Evolutionary conservation across 345 rosid genomes (phyloP), one percentile per base, ranked within the genome.

Genomic region (Lumnitzera littorea): DNA sequence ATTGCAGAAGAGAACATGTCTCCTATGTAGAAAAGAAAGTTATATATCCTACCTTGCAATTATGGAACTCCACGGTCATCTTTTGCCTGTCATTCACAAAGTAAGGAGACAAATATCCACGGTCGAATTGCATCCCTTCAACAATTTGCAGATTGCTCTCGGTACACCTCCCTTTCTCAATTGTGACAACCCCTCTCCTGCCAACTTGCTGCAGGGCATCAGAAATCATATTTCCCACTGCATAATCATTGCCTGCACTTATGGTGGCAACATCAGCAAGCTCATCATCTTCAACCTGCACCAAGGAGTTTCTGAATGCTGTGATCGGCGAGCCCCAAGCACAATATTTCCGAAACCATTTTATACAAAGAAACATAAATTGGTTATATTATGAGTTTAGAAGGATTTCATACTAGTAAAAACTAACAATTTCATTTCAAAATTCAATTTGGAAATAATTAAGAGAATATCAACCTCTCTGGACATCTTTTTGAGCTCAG

Each of bases 41-140:
- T 51, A 14, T 25, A 57, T 53, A 70, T 68, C 57, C 54, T 67
- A 92, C 98, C 96, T 89, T 92, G 81, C 96, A 87, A 43, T 81
- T 67, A 61, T 85, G 81, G 70, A 82, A 81, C 69, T 87, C 96
- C 51, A 61, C 89, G 23, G 71, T 77, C 86, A 63, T 77, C 66
- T 85, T 89, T 57, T 72, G 80, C 54, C 80, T 67, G 69, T 92
- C 83, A 41, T 91, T 89, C 52, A 85, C 96, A 13, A 89, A 89
- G 74, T 89, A 81, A 46, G 89, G 83, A 9, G 98, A 85, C 79
- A 92, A 57, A 74, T 81, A 92, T 49, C 96, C 96, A 12, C 96
- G 89, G 62, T 80, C 84, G 55, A 92, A 87, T 71, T 85, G 89
- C 98, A 92, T 92, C 65, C 98, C 98, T 78, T 87, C 84, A 24